These are phyloP conservation scores for Aspergillus udagawae DNA, from an alignment of 2,329 filamentous ascomycete genomes.

Conservation along the genomic window DNA sequence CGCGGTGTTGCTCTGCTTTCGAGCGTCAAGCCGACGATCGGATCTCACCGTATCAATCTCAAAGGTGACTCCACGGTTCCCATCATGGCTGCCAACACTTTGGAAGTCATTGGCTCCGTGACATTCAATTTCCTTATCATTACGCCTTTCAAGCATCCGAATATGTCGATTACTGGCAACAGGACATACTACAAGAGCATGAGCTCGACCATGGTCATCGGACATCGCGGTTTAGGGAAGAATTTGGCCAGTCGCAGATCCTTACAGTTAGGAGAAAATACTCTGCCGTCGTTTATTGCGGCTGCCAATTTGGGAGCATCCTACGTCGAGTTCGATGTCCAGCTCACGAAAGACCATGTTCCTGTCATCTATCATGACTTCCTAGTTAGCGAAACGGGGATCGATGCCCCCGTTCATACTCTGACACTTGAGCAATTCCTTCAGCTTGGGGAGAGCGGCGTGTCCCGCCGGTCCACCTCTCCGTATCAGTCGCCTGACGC, in stretches of 20 bases:
- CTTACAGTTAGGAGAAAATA: slow-evolving; percentile 93
- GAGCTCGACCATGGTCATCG: slow-evolving; percentile 78
- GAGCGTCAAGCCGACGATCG: slow-evolving; percentile 76
- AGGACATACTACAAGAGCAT: slow-evolving; percentile 97
- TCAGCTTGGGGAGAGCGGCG: slow-evolving; percentile 65
- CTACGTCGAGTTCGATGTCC: slow-evolving; percentile 77
- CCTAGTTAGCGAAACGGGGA: slow-evolving; percentile 92
- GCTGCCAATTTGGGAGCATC: slow-evolving; percentile 85
- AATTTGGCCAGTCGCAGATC: slow-evolving; percentile 80
- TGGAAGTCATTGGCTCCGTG: slow-evolving; percentile 89
- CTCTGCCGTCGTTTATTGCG: slow-evolving; percentile 89
- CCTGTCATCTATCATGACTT: slow-evolving; percentile 99
- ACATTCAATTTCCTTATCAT: slow-evolving; percentile 97
- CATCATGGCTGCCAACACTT: slow-evolving; percentile 72
- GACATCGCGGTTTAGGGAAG: slow-evolving; percentile 77
- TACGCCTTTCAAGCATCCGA: slow-evolving; percentile 88
- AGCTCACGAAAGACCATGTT: slow-evolving; percentile 97
- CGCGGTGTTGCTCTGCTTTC: slow-evolving; percentile 85
- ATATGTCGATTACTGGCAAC: slow-evolving; percentile 84
- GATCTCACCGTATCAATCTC: slow-evolving; percentile 81
- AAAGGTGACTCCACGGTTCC: slow-evolving; percentile 91
- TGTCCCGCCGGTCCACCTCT: slow-evolving; percentile 46
- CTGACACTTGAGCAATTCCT: slow-evolving; percentile 89
- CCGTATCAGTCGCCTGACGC: slow-evolving; percentile 29
- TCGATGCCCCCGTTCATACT: slow-evolving; percentile 93